Conservation (phyloP, 2,329 filamentous ascomycete genomes). For the Lachnellula hyalina region DNA sequence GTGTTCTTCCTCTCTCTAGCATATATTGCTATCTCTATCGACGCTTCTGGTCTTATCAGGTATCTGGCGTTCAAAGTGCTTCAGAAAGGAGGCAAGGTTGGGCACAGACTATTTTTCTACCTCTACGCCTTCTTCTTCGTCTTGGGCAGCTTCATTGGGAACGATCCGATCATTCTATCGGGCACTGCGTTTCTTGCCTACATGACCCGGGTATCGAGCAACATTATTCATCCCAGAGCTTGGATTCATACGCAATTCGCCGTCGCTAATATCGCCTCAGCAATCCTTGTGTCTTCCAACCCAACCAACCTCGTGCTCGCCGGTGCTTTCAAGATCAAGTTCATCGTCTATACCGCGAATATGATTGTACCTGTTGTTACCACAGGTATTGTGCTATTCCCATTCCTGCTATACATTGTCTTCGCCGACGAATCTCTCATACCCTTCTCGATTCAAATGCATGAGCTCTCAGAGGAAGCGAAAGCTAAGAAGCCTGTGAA, state of each 20-base stretch:
- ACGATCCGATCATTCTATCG: slow-evolving; percentile 69
- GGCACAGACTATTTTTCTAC: slow-evolving; percentile 65
- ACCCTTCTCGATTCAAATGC: slow-evolving; percentile 61
- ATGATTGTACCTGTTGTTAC: slow-evolving; percentile 67
- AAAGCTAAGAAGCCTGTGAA: slow-evolving; percentile 57
- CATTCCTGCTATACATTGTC: slow-evolving; percentile 63
- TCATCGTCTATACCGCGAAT: slow-evolving; percentile 70
- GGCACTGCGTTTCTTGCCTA: slow-evolving; percentile 72
- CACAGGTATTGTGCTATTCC: slow-evolving; percentile 64
- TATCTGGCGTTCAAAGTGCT: slow-evolving; percentile 67
- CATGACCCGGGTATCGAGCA: slow-evolving; percentile 70
- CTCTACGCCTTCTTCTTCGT: slow-evolving; percentile 68
- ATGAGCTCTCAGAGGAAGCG: slow-evolving; percentile 56
- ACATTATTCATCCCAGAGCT: slow-evolving; percentile 64
- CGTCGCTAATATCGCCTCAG: slow-evolving; percentile 67
- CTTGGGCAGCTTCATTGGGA: slow-evolving; percentile 64
- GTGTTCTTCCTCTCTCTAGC: slow-evolving; percentile 67
- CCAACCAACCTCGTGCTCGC: slow-evolving; percentile 72
- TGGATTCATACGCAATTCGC: slow-evolving; percentile 72
- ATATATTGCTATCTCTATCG: slow-evolving; percentile 73
- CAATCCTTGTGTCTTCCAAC: slow-evolving; percentile 72
- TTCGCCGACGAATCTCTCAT: slow-evolving; percentile 61
- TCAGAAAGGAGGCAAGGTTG: slow-evolving; percentile 60
- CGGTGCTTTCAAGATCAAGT: slow-evolving; percentile 66
- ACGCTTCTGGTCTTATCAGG: slow-evolving; percentile 67